A percentile compares a stretch with the other conserved stretches of the same genome.
phyloP scores from a whole-genome alignment of 164 flowering plant species.

The Vitis amurensis region DNA sequence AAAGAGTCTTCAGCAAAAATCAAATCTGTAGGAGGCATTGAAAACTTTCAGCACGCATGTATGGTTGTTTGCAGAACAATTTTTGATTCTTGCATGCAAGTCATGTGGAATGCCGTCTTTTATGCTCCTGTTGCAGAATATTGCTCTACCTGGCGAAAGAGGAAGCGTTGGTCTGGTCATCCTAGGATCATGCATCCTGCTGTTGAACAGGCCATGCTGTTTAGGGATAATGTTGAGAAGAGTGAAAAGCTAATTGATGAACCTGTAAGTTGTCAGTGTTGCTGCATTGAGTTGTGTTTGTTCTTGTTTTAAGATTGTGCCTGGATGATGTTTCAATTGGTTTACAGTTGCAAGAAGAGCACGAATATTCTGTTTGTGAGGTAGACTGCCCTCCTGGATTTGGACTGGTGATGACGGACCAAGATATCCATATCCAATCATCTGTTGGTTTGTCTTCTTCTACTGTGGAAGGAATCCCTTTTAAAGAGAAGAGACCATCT shows the following conservation, averaged over 20 bases:
- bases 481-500: slow-evolving; percentile 7
- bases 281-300: slow-evolving; percentile 1
- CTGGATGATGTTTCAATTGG: slow-evolving; percentile 10
- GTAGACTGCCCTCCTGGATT: slow-evolving; percentile 66
- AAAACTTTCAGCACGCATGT: slow-evolving; percentile 44
- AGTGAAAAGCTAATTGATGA: slow-evolving; percentile 19
- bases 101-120: slow-evolving; percentile 86
- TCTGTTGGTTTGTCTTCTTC: slow-evolving; percentile 16
- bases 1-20: slow-evolving; percentile 7
- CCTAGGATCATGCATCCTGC: slow-evolving; percentile 8
- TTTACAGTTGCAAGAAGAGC: slow-evolving; percentile 34
- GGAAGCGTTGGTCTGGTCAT: slow-evolving; percentile 52
- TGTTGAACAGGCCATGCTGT: slow-evolving; percentile 10
- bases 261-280: slow-evolving; percentile 29
- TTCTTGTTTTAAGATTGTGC: not conserved
- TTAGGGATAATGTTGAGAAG: slow-evolving; percentile 2
- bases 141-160: slow-evolving; percentile 67
- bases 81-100: slow-evolving; percentile 67
- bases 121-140: slow-evolving; percentile 62
- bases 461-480: slow-evolving; percentile 9
- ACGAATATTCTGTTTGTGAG: slow-evolving; percentile 28
- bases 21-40: slow-evolving; percentile 62
- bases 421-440: slow-evolving; percentile 13
- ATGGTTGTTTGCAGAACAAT: slow-evolving; percentile 32
- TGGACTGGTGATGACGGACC: slow-evolving; percentile 22